Conservation (phyloP, 768 basidiomycete species). For the Imleria badia region DNA sequence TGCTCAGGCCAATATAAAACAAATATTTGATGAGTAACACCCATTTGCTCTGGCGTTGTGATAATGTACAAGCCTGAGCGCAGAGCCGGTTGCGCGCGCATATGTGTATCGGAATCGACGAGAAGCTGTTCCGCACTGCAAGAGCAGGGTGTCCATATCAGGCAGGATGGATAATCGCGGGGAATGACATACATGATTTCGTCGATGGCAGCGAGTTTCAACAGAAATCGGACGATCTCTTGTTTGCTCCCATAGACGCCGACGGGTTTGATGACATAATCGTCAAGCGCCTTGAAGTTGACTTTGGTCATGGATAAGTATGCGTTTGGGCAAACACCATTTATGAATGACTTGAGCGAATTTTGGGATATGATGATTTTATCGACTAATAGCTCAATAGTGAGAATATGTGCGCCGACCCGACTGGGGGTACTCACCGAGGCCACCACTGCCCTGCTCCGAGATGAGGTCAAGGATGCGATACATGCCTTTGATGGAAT, state of each 20-base stretch:
- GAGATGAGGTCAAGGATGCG: conserved; percentile 53
- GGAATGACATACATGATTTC: conserved; percentile 38
- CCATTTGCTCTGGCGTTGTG: neutral
- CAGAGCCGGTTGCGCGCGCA: conserved; percentile 10
- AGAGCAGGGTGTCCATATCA: neutral
- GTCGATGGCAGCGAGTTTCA: conserved; percentile 36
- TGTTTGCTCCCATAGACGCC: conserved; percentile 59
- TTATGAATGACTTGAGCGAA: conserved; percentile 48
- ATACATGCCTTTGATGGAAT: conserved; percentile 47
- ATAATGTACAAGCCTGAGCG: conserved; percentile 25
- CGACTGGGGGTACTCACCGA: conserved; percentile 37
- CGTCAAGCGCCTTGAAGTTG: conserved; percentile 54
- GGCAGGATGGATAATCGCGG: neutral
- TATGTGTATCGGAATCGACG: conserved; percentile 5
- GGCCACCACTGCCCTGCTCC: conserved; percentile 49
- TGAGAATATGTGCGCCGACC: neutral
- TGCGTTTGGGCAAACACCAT: conserved; percentile 48
- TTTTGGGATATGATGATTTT: conserved; percentile 61
- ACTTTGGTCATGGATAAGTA: conserved; percentile 55
- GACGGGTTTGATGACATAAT: conserved; percentile 44
- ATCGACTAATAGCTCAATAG: conserved; percentile 42
- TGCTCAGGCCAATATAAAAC: conserved; percentile 65
- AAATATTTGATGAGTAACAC: conserved; percentile 33
- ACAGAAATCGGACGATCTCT: conserved; percentile 48
- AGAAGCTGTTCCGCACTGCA: conserved; percentile 16